These are phyloP conservation scores for Phytopythium mirpurense DNA, from an alignment of 352 stramenopile genomes.

Conservation along the genomic window DNA sequence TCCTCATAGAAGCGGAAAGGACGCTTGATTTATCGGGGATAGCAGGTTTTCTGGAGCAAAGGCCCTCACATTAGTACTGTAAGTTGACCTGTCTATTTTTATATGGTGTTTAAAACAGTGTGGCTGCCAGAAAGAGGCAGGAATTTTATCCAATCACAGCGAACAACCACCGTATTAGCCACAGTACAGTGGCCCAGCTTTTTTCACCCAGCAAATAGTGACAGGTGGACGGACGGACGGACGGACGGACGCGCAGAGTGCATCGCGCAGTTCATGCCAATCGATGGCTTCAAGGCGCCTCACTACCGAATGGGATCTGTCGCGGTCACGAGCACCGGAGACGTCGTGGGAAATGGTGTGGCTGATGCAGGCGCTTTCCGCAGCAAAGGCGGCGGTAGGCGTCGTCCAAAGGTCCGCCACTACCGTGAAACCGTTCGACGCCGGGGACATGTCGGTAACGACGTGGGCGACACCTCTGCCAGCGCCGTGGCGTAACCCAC, in stretches of 20 bases:
- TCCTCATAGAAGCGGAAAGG: no score
- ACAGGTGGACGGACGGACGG: no score
- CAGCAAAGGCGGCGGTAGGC: background rate
- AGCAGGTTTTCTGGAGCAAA: background rate
- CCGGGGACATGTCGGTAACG: background rate
- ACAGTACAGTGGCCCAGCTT: no score
- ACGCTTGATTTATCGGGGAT: constrained; percentile 4
- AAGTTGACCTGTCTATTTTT: constrained; percentile 6
- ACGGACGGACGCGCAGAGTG: no score
- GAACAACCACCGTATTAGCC: background rate
- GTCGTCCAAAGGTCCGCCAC: background rate
- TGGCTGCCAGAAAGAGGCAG: background rate
- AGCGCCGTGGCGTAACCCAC: background rate
- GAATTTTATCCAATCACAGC: background rate
- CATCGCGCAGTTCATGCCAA: no score
- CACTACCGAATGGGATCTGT: background rate
- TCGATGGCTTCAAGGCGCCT: background rate
- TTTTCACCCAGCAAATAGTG: constrained; percentile 7
- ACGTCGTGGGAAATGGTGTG: background rate
- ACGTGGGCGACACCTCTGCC: no score
- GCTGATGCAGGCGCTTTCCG: background rate
- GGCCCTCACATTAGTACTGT: background rate
- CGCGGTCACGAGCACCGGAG: background rate
- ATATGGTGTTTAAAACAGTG: constrained; percentile 2
- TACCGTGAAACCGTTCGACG: background rate